A percentile compares a stretch with the other conserved stretches of the same genome.
Evolutionary conservation across 305 asterid species (phyloP).

Genomic region (Fraxinus velutina): DNA sequence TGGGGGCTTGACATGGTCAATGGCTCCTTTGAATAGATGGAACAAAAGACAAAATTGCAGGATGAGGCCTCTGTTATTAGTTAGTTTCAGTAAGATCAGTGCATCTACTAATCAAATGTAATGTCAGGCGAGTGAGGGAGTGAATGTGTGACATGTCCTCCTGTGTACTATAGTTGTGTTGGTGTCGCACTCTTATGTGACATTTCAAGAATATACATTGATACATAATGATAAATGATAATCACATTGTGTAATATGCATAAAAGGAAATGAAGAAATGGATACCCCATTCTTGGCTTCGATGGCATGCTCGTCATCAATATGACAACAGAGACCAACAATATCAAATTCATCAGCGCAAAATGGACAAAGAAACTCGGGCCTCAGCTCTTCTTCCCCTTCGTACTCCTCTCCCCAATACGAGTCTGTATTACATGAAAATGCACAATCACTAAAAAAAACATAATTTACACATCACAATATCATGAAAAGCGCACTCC

Average conservation of each 20-base stretch:
- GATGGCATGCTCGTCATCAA: constrained; percentile 74
- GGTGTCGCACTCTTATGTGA: background rate
- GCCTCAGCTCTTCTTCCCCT: constrained; percentile 55
- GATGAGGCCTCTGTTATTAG: background rate
- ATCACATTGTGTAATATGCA: background rate
- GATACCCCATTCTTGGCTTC: constrained; percentile 83
- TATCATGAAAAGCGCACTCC: background rate
- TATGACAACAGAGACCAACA: constrained; percentile 84
- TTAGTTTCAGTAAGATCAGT: background rate
- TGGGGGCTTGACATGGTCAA: background rate
- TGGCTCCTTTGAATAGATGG: background rate
- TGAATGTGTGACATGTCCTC: background rate
- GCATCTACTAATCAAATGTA: background rate
- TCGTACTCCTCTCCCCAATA: constrained; percentile 59
- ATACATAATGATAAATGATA: background rate
- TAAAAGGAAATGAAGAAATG: background rate
- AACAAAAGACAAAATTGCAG: background rate
- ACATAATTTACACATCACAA: background rate
- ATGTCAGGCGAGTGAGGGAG: background rate
- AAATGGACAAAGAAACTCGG: constrained; percentile 75
- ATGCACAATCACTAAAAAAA: constrained; percentile 12
- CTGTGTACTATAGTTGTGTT: background rate
- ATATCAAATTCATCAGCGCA: constrained; percentile 83
- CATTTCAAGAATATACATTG: background rate
- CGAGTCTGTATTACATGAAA: constrained; percentile 36